Percentiles rank a stretch among this genome's conserved stretches.
Conservation (phyloP, 2,329 filamentous ascomycete species). For the Colletotrichum echinochloae region DNA sequence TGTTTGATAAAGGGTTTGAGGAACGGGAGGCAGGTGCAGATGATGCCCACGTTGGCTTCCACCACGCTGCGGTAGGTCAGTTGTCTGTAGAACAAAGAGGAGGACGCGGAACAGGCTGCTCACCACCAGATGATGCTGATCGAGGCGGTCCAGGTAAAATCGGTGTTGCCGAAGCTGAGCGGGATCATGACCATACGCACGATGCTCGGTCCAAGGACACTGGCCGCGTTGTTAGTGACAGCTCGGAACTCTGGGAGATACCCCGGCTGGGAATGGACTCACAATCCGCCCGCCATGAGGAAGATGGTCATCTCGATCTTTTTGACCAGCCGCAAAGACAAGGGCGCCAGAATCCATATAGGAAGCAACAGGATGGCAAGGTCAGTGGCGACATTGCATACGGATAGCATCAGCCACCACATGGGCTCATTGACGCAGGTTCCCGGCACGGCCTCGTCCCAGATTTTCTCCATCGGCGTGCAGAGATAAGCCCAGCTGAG, state of each 20-base stretch:
- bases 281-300: constrained; percentile 40
- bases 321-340: constrained; percentile 28
- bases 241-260: too few species aligned
- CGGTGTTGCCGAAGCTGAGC: constrained; percentile 26
- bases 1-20: constrained; percentile 34
- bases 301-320: constrained; percentile 39
- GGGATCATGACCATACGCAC: constrained; percentile 37
- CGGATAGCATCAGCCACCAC: constrained; percentile 40
- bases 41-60: constrained; percentile 39
- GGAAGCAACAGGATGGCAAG: constrained; percentile 41
- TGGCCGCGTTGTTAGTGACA: constrained; percentile 2
- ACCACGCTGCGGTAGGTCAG: constrained; percentile 14
- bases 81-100: background rate
- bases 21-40: constrained; percentile 39
- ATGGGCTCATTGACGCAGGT: constrained; percentile 33
- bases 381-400: constrained; percentile 40
- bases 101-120: background rate
- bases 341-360: constrained; percentile 33
- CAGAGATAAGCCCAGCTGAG: constrained; percentile 35
- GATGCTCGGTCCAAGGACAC: constrained; percentile 37
- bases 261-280: background rate
- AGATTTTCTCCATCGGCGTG: constrained; percentile 35
- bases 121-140: constrained; percentile 40
- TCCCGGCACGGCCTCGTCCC: constrained; percentile 17
- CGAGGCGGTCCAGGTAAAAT: constrained; percentile 38